Base-by-base conservation (phyloP, 495 filamentous ascomycete species). In the Hypomontagnella submonticulosa region DNA sequence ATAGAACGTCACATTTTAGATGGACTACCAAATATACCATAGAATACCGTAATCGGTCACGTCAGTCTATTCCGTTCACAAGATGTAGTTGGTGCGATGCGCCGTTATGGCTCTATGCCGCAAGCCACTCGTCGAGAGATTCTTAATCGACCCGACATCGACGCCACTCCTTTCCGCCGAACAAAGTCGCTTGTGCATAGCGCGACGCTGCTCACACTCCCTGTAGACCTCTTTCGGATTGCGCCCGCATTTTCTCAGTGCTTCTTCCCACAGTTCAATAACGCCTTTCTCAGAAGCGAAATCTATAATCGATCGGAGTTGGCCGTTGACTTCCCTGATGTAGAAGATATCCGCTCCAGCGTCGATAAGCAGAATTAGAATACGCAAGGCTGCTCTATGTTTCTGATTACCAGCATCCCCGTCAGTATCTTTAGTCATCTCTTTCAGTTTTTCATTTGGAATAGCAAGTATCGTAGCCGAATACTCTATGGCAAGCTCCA, bases 81-180 rank as follows among this genome's bases (percentile, higher is more conserved):
- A n/a, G n/a, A n/a, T n/a, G n/a, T n/a, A n/a, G n/a, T n/a, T n/a
- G n/a, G n/a, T 6, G 23, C 23, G 23, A 27, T 27, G 23, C 23
- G n/a, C n/a, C n/a, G n/a, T n/a, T n/a, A 8, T 19, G 7, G 38
- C 2, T 13, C 51, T 55, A 18, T 34, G 7, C 43, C 38, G n/a
- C 38, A 55, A 19, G 11, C 51, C 36, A 15, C 10, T 8, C 18
- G 12, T 9, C n/a, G 18, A 55, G 2, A n/a, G 6, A 11, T 44
- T 13, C 38, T n/a, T 43, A 4, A 55, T 34, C 9, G 37, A 8
- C 19, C 43, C 38, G 2, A 33, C 38, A 32, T 55, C 52, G 19
- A 55, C 23, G 2, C 52, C 52, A 4, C 52, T 55, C 7, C 52
- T 18, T 4, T 34, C 38, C 19, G 52, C 52, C 33, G 37, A 33